These are phyloP conservation scores for Salvia hispanica DNA, from an alignment of 257 asterid species.

Conservation along the genomic window DNA sequence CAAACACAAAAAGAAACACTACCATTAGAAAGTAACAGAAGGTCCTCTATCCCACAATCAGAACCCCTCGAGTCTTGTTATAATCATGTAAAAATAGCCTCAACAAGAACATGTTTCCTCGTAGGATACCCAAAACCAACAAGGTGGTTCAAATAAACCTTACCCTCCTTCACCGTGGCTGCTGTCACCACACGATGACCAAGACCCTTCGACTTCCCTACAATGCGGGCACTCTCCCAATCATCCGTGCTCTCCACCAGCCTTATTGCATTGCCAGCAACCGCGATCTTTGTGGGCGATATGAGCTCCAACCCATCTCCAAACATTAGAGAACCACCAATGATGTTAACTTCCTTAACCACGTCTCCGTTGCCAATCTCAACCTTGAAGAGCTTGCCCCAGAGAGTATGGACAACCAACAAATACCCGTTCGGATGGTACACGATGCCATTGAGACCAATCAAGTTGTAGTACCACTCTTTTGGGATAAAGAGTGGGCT, in stretches of 20 bases:
- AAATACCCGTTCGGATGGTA: conserved; percentile 91
- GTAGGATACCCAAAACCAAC: conserved; percentile 86
- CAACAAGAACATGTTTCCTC: conserved; percentile 74
- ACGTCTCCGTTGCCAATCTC: conserved; percentile 42
- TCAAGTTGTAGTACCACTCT: conserved; percentile 45
- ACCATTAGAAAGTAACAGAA: not conserved
- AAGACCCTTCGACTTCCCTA: conserved; percentile 54
- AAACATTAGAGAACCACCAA: conserved; percentile 51
- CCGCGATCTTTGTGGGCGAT: conserved; percentile 70
- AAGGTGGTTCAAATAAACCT: conserved; percentile 74
- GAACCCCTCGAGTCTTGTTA: too few relatives aligned
- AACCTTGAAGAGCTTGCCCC: conserved; percentile 75
- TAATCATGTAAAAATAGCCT: conserved; percentile 59
- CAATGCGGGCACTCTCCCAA: conserved; percentile 50
- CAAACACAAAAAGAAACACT: not conserved
- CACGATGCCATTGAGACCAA: conserved; percentile 74
- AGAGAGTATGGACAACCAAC: conserved; percentile 62
- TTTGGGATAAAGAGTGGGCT: conserved; percentile 61
- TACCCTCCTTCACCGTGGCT: conserved; percentile 78
- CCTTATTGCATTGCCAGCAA: conserved; percentile 69
- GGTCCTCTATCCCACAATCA: too few relatives aligned
- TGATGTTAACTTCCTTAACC: conserved; percentile 51
- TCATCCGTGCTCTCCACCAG: conserved; percentile 71
- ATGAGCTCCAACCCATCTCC: conserved; percentile 86
- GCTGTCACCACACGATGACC: conserved; percentile 72